These are phyloP conservation scores for Fusarium avenaceum DNA, from an alignment of 2,329 filamentous ascomycete genomes.

Conservation along the genomic window DNA sequence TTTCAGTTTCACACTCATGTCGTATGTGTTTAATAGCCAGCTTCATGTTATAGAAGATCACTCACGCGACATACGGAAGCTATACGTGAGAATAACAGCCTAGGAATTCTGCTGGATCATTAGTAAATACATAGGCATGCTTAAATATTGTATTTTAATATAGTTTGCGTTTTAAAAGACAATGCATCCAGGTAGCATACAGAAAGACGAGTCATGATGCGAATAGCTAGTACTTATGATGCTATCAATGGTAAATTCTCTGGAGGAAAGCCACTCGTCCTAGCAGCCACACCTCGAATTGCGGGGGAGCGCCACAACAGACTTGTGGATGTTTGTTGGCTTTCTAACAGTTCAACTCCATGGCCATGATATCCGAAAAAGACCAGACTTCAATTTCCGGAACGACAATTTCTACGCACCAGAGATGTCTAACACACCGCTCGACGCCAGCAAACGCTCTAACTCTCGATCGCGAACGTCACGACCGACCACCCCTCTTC, in stretches of 20 bases:
- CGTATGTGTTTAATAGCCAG: conserved; percentile 1
- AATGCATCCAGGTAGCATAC: not conserved
- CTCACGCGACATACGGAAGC: conserved; percentile 19
- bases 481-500: conserved; percentile 90
- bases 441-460: conserved; percentile 59
- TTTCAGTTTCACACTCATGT: not conserved
- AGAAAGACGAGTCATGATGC: conserved; percentile 3
- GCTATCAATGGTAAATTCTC: conserved; percentile 12
- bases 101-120: not conserved
- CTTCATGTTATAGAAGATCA: not conserved
- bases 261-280: conserved; percentile 26
- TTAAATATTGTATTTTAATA: no score
- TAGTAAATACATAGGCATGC: not conserved
- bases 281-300: conserved; percentile 30
- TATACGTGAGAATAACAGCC: not conserved
- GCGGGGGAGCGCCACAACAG: conserved; percentile 37
- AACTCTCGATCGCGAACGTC: conserved; percentile 75
- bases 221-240: not conserved
- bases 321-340: conserved; percentile 33
- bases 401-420: not conserved
- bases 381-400: not conserved
- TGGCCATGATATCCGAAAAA: conserved; percentile 5
- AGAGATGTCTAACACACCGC: conserved; percentile 49
- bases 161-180: no score
- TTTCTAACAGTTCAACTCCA: conserved; percentile 27